phyloP scores from a whole-genome alignment of 306 rosid genomes.

The Sesbania bispinosa region DNA sequence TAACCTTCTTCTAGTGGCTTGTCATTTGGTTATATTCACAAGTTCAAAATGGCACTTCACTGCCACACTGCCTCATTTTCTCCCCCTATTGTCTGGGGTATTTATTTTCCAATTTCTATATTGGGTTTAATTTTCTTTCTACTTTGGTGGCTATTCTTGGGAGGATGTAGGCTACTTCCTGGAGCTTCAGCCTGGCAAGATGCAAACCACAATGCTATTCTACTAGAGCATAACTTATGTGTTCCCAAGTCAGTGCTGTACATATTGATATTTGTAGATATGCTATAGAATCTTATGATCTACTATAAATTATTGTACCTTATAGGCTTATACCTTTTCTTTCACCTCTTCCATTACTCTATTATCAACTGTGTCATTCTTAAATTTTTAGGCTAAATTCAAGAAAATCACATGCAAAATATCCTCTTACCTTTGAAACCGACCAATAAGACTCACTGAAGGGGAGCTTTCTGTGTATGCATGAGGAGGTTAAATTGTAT shows the following conservation, averaged over 20 bases:
- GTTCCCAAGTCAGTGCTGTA: conserved; percentile 24
- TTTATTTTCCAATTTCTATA: conserved; percentile 7
- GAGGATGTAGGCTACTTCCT: too few relatives aligned
- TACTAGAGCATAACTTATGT: background rate
- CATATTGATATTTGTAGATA: conserved; percentile 38
- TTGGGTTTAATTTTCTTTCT: background rate
- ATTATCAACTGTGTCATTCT: background rate
- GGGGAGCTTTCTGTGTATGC: too few relatives aligned
- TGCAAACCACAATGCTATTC: conserved; percentile 4
- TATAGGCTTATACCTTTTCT: background rate
- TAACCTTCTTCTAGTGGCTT: conserved; percentile 12
- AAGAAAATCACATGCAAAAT: background rate
- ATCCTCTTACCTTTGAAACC: background rate
- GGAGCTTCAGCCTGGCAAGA: too few relatives aligned
- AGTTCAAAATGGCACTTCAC: conserved; percentile 27
- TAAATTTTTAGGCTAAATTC: background rate
- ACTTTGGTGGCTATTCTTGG: background rate
- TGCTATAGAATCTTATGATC: too few relatives aligned
- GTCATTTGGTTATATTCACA: conserved; percentile 19
- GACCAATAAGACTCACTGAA: background rate
- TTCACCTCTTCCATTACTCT: background rate
- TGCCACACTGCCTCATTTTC: conserved; percentile 14
- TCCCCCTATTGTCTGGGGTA: conserved; percentile 18
- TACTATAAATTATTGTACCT: conserved; percentile 7
- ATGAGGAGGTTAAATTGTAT: too few relatives aligned